These are phyloP conservation scores for Saposhnikovia divaricata DNA, from an alignment of 129 eudicot genomes.

Conservation along the genomic window DNA sequence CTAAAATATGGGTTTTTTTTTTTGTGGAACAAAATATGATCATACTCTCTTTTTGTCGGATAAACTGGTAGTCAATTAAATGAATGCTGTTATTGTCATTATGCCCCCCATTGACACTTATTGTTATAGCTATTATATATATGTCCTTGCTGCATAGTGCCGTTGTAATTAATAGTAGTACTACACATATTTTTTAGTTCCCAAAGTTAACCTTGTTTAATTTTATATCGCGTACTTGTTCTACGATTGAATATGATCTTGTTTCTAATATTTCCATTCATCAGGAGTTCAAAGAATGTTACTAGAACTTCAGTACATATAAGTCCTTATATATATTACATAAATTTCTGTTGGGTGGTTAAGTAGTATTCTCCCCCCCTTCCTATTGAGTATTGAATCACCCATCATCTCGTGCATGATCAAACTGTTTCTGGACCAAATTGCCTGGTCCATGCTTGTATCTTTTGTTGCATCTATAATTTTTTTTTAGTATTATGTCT, in stretches of 20 bases:
- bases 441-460: background rate
- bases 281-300: background rate
- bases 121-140: background rate
- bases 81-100: background rate
- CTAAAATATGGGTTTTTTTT: background rate
- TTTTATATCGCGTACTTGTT: background rate
- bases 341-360: background rate
- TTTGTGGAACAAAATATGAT: background rate
- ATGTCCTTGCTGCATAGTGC: background rate
- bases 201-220: background rate
- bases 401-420: background rate
- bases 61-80: background rate
- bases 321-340: background rate
- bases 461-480: background rate
- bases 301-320: background rate
- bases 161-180: background rate
- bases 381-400: background rate
- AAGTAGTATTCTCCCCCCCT: background rate
- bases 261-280: background rate
- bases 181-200: background rate
- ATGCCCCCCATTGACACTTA: background rate
- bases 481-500: background rate
- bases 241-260: background rate
- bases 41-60: background rate
- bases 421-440: background rate